Evolutionary conservation across 2,329 filamentous ascomycete species (phyloP).

Genomic region (Botrytis cinerea): DNA sequence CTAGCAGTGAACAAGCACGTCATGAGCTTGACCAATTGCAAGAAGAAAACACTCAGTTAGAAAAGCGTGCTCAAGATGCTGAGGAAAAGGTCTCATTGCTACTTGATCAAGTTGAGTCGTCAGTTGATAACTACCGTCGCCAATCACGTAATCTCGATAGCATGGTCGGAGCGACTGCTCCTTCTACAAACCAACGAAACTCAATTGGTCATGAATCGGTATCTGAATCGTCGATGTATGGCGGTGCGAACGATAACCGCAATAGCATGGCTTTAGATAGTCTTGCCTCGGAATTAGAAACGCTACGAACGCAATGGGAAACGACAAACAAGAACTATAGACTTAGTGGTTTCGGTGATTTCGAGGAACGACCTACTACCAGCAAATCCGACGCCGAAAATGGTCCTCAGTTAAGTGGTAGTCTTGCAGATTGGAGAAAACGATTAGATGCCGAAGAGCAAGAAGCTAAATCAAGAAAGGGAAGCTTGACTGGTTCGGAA

Average conservation of each 20-base stretch:
- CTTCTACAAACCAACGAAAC: constrained; percentile 43
- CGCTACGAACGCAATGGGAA: constrained; percentile 89
- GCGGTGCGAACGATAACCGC: constrained; percentile 48
- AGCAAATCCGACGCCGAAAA: constrained; percentile 41
- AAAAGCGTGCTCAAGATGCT: constrained; percentile 82
- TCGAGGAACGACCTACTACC: constrained; percentile 48
- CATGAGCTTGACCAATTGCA: constrained; percentile 79
- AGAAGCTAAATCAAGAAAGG: constrained; percentile 20
- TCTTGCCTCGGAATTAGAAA: constrained; percentile 88
- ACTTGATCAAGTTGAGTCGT: constrained; percentile 90
- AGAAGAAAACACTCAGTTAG: constrained; percentile 77
- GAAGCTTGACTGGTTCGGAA: constrained; percentile 2
- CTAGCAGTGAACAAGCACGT: constrained; percentile 55
- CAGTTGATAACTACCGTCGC: constrained; percentile 91
- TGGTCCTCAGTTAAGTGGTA: constrained; percentile 64
- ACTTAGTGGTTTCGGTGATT: constrained; percentile 85
- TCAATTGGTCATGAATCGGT: constrained; percentile 54
- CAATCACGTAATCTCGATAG: constrained; percentile 62
- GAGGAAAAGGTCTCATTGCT: constrained; percentile 92
- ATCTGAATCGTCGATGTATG: constrained; percentile 58
- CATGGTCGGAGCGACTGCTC: constrained; percentile 46
- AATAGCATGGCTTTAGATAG: constrained; percentile 80
- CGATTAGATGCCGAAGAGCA: constrained; percentile 60
- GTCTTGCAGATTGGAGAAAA: constrained; percentile 77
- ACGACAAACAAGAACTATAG: constrained; percentile 94